Evolutionary conservation across 306 rosid genomes (phyloP).

Genomic region (Malus asiatica): DNA sequence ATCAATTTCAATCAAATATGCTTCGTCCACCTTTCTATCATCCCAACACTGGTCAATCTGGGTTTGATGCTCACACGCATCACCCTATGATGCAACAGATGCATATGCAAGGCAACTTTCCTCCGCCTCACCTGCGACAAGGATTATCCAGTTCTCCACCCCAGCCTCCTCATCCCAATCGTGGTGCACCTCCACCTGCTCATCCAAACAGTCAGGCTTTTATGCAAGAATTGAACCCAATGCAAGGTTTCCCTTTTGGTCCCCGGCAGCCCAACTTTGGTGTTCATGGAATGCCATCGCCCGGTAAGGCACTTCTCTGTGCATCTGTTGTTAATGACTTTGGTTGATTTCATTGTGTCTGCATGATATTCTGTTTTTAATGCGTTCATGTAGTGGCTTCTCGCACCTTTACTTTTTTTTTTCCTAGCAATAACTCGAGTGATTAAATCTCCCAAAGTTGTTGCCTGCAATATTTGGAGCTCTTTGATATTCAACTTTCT

Average conservation of each 20-base stretch:
- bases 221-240: slow-evolving; percentile 54
- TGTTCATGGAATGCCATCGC: slow-evolving; percentile 53
- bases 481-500: background rate
- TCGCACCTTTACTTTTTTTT: background rate
- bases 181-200: slow-evolving; percentile 28
- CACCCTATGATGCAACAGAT: slow-evolving; percentile 73
- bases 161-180: slow-evolving; percentile 39
- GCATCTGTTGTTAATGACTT: slow-evolving; percentile 3
- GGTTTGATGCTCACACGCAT: slow-evolving; percentile 58
- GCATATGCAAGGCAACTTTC: slow-evolving; percentile 58
- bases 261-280: slow-evolving; percentile 55
- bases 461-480: background rate
- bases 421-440: background rate
- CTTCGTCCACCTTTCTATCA: slow-evolving; percentile 74
- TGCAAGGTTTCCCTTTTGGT: slow-evolving; percentile 60
- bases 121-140: slow-evolving; percentile 58
- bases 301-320: slow-evolving; percentile 46
- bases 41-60: slow-evolving; percentile 37
- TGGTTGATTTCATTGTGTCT: background rate
- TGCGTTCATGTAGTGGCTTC: background rate
- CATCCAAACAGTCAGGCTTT: slow-evolving; percentile 44
- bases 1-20: slow-evolving; percentile 60
- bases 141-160: slow-evolving; percentile 67
- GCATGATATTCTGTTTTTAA: background rate
- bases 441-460: background rate